phyloP scores from a whole-genome alignment of 306 rosid genomes.

The Fragaria nilgerrensis region DNA sequence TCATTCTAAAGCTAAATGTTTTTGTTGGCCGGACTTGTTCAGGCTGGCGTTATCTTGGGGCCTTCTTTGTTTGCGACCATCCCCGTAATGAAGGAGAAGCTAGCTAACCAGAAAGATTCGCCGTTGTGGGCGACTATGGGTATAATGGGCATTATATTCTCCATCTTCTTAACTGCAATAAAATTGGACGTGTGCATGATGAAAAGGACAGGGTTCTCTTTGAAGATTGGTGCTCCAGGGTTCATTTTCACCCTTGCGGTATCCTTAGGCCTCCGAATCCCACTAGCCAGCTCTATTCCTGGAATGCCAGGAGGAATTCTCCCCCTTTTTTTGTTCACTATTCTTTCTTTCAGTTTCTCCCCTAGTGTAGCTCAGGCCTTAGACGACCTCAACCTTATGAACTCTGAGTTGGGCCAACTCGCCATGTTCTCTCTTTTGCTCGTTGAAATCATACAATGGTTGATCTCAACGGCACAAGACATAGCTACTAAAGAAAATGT shows the following conservation, averaged over 20 bases:
- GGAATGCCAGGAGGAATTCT: neutral
- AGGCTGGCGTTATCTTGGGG: constrained; percentile 40
- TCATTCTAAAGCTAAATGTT: neutral
- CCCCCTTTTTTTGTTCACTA: neutral
- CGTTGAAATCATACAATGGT: constrained; percentile 24
- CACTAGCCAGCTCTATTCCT: neutral
- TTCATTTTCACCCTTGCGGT: neutral
- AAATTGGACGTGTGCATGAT: constrained; percentile 21
- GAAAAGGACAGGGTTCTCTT: constrained; percentile 13
- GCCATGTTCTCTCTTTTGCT: constrained; percentile 27
- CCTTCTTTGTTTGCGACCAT: constrained; percentile 26
- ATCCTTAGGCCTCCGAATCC: neutral
- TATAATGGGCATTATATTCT: constrained; percentile 10
- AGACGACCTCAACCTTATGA: constrained; percentile 28
- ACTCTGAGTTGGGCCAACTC: constrained; percentile 35
- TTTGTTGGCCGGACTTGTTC: neutral
- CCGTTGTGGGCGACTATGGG: constrained; percentile 7
- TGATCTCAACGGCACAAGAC: neutral
- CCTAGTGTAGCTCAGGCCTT: constrained; percentile 27
- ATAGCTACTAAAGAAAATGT: neutral
- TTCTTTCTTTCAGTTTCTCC: constrained; percentile 20
- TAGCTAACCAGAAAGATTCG: neutral
- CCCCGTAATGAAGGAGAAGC: neutral
- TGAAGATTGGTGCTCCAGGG: constrained; percentile 23
- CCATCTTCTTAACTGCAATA: constrained; percentile 24